Evolutionary conservation across 257 asterid species (phyloP).

Genomic region (Nicotiana obtusifolia): DNA sequence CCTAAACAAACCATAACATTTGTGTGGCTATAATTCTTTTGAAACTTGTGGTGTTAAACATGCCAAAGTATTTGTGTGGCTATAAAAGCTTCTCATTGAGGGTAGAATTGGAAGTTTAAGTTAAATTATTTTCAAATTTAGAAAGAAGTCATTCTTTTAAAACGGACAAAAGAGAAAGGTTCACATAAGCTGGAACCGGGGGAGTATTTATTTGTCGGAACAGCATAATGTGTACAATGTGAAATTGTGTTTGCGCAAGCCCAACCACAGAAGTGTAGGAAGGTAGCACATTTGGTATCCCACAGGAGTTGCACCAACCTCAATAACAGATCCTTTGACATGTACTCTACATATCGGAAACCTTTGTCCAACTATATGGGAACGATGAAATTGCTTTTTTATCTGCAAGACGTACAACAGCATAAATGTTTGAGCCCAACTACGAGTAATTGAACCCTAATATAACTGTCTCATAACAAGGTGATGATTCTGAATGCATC

Average conservation of each 20-base stretch:
- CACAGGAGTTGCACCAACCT: slow-evolving; percentile 45
- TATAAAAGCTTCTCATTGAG: too few species aligned
- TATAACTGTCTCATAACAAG: neutral
- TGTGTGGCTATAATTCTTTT: too few species aligned
- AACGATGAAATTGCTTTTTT: slow-evolving; percentile 34
- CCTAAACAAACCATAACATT: too few species aligned
- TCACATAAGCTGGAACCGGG: too few species aligned
- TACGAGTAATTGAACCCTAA: neutral
- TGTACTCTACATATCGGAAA: slow-evolving; percentile 82
- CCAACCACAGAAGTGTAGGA: neutral
- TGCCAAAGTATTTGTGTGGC: too few species aligned
- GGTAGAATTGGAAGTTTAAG: too few species aligned
- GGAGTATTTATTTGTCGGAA: neutral
- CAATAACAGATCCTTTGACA: slow-evolving; percentile 49
- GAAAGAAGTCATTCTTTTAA: too few species aligned
- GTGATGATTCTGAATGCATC: neutral
- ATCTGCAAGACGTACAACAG: slow-evolving; percentile 38
- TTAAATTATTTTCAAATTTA: too few species aligned
- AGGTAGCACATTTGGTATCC: slow-evolving; percentile 3
- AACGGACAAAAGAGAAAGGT: too few species aligned
- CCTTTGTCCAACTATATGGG: slow-evolving; percentile 57
- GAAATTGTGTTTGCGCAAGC: neutral
- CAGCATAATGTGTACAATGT: neutral
- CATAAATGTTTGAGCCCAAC: neutral
- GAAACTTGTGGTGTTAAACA: too few species aligned